Conservation (phyloP, 345 rosid genomes). For the Conringia planisiliqua region DNA sequence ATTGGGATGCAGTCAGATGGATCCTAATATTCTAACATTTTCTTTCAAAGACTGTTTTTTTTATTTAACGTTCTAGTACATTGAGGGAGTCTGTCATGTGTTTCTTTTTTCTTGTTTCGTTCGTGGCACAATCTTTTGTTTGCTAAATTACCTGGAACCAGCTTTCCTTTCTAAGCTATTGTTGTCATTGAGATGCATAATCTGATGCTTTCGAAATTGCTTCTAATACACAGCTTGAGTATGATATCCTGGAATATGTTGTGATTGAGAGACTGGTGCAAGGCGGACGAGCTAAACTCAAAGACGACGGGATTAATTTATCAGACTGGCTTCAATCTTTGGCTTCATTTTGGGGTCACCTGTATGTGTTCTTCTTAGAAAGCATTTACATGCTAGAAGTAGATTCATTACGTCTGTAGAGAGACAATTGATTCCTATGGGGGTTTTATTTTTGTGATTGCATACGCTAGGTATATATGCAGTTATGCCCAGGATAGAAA, state of each 20-base stretch:
- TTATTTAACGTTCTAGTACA: not conserved
- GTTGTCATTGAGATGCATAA: constrained; percentile 7
- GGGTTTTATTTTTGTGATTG: not conserved
- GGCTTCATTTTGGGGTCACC: constrained; percentile 99
- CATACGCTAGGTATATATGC: constrained; percentile 7
- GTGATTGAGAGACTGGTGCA: constrained; percentile 94
- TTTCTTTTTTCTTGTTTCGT: not conserved
- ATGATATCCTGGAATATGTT: constrained; percentile 95
- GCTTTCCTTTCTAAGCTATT: not conserved
- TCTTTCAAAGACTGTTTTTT: not conserved
- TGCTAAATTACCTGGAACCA: constrained; percentile 5
- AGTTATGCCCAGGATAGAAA: not conserved
- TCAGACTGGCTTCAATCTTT: constrained; percentile 99
- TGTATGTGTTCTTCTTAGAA: constrained; percentile 62
- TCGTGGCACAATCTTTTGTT: constrained; percentile 10
- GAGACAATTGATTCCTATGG: constrained; percentile 1
- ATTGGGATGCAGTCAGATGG: constrained; percentile 17
- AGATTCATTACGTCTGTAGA: not conserved
- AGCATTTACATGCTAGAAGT: constrained; percentile 9
- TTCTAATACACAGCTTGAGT: constrained; percentile 71
- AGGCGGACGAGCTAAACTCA: constrained; percentile 95
- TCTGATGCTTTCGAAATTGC: constrained; percentile 23
- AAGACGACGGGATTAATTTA: constrained; percentile 96
- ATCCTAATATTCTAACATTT: not conserved
- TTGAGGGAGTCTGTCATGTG: not conserved